Evolutionary conservation across 2,329 filamentous ascomycete species (phyloP).

Genomic region (Tolypocladium nubicola): DNA sequence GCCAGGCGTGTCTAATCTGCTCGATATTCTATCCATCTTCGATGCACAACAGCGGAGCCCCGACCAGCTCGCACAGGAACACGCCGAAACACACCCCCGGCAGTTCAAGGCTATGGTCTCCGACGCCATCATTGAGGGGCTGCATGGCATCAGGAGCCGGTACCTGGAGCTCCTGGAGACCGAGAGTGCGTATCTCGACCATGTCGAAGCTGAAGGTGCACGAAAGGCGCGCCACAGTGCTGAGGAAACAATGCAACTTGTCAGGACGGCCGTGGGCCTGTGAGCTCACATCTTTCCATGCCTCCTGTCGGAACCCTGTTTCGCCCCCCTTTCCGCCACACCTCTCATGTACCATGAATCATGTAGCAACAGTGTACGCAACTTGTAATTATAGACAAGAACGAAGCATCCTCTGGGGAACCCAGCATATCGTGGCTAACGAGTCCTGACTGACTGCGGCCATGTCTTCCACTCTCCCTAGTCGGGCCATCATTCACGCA

Average conservation of each 20-base stretch:
- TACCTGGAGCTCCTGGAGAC: constrained; percentile 41
- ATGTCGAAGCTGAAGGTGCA: constrained; percentile 48
- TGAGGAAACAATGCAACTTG: constrained; percentile 41
- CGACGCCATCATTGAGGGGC: constrained; percentile 39
- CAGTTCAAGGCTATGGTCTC: constrained; percentile 44
- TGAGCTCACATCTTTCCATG: constrained; percentile 7
- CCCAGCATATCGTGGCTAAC: too few species aligned
- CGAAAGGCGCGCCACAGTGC: constrained; percentile 52
- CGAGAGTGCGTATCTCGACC: constrained; percentile 41
- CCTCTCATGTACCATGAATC: neutral
- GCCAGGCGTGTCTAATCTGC: constrained; percentile 79
- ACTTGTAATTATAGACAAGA: neutral
- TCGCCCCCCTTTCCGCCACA: neutral
- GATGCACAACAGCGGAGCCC: constrained; percentile 31
- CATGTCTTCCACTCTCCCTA: neutral
- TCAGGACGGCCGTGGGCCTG: constrained; percentile 41
- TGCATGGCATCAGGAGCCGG: constrained; percentile 43
- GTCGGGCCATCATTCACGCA: neutral
- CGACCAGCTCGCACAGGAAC: constrained; percentile 26
- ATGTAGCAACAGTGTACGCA: neutral
- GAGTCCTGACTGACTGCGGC: neutral
- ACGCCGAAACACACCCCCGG: constrained; percentile 25
- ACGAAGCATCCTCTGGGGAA: too few species aligned
- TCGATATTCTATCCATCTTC: constrained; percentile 70
- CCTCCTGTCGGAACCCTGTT: neutral